A percentile compares a stretch with the other conserved stretches of the same genome.
Evolutionary conservation across 1,284 basidiomycete genomes (phyloP).

Genomic region (Boletellus deceptivus): DNA sequence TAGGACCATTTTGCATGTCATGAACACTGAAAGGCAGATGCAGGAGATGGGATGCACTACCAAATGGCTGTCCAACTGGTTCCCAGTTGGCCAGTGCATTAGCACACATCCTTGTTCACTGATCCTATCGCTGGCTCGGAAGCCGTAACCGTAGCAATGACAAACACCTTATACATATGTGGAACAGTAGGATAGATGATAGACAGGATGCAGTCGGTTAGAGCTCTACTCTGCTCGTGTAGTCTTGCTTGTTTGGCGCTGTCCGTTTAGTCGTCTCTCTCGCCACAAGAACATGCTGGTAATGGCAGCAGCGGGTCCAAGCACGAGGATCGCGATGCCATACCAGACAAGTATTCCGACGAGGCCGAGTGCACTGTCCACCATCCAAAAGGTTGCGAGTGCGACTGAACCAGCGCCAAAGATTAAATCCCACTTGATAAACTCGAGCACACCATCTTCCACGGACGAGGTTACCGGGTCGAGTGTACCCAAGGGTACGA

Average conservation of each 20-base stretch:
- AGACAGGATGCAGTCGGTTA: neutral
- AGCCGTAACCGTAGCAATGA: no score
- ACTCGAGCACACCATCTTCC: conserved; percentile 31
- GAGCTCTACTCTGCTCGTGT: conserved; percentile 3
- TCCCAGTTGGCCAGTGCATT: neutral
- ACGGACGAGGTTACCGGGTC: conserved; percentile 19
- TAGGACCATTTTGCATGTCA: no score
- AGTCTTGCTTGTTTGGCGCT: neutral
- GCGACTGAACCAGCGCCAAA: conserved; percentile 37
- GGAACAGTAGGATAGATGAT: neutral
- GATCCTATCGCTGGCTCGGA: neutral
- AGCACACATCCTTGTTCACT: neutral
- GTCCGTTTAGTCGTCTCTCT: conserved; percentile 32
- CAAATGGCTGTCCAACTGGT: neutral
- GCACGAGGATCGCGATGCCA: conserved; percentile 28
- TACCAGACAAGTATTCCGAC: conserved; percentile 38
- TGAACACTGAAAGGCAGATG: neutral
- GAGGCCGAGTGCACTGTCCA: conserved; percentile 16
- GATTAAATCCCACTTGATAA: conserved; percentile 46
- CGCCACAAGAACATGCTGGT: conserved; percentile 43
- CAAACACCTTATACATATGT: neutral
- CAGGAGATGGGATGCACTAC: neutral
- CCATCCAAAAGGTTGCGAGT: conserved; percentile 45
- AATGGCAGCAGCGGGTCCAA: conserved; percentile 47
- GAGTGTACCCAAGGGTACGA: conserved; percentile 30